Evolutionary conservation across 2,329 filamentous ascomycete genomes (phyloP).

Genomic region (Fusarium sororula): DNA sequence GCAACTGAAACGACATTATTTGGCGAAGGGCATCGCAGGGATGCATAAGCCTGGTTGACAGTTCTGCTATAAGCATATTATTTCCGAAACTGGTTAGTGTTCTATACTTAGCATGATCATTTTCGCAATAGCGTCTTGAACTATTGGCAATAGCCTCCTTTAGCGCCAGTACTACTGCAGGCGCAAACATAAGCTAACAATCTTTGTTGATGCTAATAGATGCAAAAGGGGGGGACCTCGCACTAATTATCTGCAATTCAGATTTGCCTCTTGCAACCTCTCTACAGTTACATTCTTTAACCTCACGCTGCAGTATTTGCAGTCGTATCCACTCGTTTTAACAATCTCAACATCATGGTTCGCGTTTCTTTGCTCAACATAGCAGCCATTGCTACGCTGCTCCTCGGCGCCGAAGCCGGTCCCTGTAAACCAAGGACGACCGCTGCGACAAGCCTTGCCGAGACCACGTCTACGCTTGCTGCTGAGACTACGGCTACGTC

Average conservation of each 20-base stretch:
- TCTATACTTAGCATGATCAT: background rate
- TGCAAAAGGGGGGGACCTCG: background rate
- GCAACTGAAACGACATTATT: background rate
- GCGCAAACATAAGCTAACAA: background rate
- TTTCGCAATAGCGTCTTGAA: background rate
- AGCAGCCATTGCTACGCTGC: background rate
- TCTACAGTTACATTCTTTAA: background rate
- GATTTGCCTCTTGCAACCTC: background rate
- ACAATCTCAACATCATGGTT: background rate
- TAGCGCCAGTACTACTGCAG: background rate
- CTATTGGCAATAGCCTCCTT: background rate
- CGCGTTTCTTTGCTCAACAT: background rate
- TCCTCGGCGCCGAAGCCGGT: background rate
- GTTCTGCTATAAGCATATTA: rapidly evolving
- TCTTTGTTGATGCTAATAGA: background rate
- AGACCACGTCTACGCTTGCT: background rate
- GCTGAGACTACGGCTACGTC: background rate
- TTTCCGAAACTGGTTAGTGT: background rate
- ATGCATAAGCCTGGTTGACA: background rate
- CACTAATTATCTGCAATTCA: background rate
- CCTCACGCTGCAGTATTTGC: background rate
- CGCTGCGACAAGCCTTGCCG: background rate
- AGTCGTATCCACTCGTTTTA: background rate
- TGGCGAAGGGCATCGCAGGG: background rate
- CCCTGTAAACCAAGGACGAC: background rate